Evolutionary conservation across 2,329 filamentous ascomycete species (phyloP).

Genomic region (Pseudocercospora crystallina): DNA sequence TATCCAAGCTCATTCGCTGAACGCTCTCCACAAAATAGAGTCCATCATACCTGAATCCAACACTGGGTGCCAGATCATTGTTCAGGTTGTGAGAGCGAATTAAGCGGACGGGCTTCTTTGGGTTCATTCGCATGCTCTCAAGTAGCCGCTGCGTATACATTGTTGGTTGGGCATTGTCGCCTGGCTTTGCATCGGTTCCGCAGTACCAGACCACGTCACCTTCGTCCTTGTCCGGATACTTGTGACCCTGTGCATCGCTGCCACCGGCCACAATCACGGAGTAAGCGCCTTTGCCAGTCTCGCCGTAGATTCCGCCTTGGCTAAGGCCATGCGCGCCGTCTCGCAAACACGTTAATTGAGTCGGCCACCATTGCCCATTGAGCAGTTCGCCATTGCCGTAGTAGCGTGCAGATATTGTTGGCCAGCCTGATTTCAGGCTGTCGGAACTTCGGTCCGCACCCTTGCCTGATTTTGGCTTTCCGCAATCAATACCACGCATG

Average conservation of each 20-base stretch:
- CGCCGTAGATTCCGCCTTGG: slow-evolving; percentile 55
- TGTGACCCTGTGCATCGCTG: slow-evolving; percentile 16
- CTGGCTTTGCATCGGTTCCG: slow-evolving; percentile 47
- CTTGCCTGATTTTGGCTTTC: slow-evolving; percentile 14
- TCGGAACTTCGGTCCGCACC: slow-evolving; percentile 23
- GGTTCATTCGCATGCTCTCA: slow-evolving; percentile 34
- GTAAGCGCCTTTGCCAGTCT: slow-evolving; percentile 47
- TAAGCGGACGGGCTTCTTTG: slow-evolving; percentile 48
- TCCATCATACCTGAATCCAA: slow-evolving; percentile 59
- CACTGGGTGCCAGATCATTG: slow-evolving; percentile 45
- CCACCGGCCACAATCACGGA: slow-evolving; percentile 56
- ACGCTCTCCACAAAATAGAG: slow-evolving; percentile 50
- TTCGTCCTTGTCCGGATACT: slow-evolving; percentile 51
- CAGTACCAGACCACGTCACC: slow-evolving; percentile 54
- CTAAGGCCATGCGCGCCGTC: slow-evolving; percentile 55
- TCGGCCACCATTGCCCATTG: slow-evolving; percentile 57
- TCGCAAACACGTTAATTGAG: slow-evolving; percentile 51
- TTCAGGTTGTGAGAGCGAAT: slow-evolving; percentile 48
- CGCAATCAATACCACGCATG: slow-evolving; percentile 44
- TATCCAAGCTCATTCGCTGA: slow-evolving; percentile 35
- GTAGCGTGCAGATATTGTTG: slow-evolving; percentile 30
- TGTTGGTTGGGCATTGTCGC: slow-evolving; percentile 28
- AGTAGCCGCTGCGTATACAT: slow-evolving; percentile 47
- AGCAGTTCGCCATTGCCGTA: slow-evolving; percentile 44
- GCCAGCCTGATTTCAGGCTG: slow-evolving; percentile 27